These are phyloP conservation scores for Candida boleticola DNA, from an alignment of 805 yeast genomes.

Conservation along the genomic window DNA sequence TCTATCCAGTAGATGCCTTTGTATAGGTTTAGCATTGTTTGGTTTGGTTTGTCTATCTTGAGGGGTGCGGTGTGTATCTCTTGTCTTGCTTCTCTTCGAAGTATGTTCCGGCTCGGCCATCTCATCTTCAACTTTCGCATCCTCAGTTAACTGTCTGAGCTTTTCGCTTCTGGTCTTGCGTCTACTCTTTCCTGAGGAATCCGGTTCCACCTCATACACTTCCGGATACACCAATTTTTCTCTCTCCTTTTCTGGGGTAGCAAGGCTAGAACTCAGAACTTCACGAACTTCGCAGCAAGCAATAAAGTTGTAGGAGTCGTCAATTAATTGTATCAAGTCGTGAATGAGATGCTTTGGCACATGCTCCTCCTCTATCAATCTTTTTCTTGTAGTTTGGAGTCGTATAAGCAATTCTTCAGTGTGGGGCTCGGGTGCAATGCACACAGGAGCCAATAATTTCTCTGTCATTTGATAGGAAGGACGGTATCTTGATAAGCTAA, in stretches of 20 bases:
- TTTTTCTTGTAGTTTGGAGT: background rate
- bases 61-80: too few relatives aligned
- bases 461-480: background rate
- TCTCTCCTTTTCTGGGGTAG: background rate
- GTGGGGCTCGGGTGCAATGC: background rate
- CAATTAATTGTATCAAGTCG: background rate
- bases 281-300: constrained; percentile 2
- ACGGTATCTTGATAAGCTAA: too few relatives aligned
- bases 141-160: too few relatives aligned
- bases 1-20: constrained; percentile 3
- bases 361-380: background rate
- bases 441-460: constrained; percentile 1
- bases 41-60: too few relatives aligned
- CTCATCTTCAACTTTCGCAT: too few relatives aligned
- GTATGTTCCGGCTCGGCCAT: too few relatives aligned
- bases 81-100: too few relatives aligned
- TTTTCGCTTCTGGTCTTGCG: too few relatives aligned
- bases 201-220: too few relatives aligned
- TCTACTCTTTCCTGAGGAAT: too few relatives aligned
- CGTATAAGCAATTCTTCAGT: constrained; percentile 2
- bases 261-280: background rate
- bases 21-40: background rate
- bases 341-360: background rate
- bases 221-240: too few relatives aligned
- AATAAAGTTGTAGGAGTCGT: constrained; percentile 4